Evolutionary conservation across 2,329 filamentous ascomycete genomes (phyloP).

Genomic region (Ramularia endophylla): DNA sequence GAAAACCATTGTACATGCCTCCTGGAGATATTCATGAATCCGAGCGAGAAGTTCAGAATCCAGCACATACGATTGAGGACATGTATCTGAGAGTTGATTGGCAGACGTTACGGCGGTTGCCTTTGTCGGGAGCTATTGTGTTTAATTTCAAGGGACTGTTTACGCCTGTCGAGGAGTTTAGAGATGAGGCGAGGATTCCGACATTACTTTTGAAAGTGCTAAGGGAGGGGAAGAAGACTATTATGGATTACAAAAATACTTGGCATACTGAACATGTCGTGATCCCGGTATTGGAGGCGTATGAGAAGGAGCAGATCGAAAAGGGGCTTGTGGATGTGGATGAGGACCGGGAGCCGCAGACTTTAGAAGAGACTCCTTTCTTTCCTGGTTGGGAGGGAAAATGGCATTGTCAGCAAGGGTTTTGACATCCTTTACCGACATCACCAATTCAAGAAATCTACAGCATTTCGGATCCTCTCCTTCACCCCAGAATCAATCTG

Average conservation of each 20-base stretch:
- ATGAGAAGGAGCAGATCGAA: conserved; percentile 59
- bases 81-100: conserved; percentile 74
- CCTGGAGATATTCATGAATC: conserved; percentile 59
- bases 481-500: no score
- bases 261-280: conserved; percentile 73
- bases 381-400: conserved; percentile 72
- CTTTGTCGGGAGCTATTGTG: conserved; percentile 66
- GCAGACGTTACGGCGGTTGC: conserved; percentile 77
- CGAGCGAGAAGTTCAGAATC: conserved; percentile 53
- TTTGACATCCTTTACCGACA: no score
- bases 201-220: conserved; percentile 62
- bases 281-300: conserved; percentile 58
- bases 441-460: no score
- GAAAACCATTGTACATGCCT: conserved; percentile 68
- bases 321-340: conserved; percentile 52
- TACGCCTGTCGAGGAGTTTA: conserved; percentile 64
- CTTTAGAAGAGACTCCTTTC: conserved; percentile 68
- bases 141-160: conserved; percentile 91
- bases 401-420: conserved; percentile 62
- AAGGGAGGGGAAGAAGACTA: conserved; percentile 60
- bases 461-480: no score
- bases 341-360: conserved; percentile 59
- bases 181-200: conserved; percentile 67
- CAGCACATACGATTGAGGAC: conserved; percentile 39
- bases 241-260: conserved; percentile 77